phyloP scores from a whole-genome alignment of 768 basidiomycete species.

The Xerocomus brunneocitrinus region DNA sequence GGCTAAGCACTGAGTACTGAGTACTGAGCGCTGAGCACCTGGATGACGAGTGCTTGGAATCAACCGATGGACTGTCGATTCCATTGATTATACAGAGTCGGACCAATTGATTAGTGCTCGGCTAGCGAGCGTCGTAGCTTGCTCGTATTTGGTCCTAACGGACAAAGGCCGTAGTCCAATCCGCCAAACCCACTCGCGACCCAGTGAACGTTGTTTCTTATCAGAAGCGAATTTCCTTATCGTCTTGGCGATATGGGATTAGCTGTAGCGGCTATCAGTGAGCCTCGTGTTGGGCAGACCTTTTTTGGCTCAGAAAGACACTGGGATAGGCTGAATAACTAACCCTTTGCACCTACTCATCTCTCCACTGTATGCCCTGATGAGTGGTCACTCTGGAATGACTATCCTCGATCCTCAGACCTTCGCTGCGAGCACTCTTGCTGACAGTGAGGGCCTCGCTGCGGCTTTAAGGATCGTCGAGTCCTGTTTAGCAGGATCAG shows the following conservation, averaged over 20 bases:
- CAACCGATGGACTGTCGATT: too few relatives aligned
- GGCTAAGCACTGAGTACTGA: too few relatives aligned
- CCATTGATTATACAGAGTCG: too few relatives aligned
- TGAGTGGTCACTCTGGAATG: conserved; percentile 2
- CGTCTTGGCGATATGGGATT: not conserved
- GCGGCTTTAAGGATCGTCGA: conserved; percentile 13
- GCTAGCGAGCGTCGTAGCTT: too few relatives aligned
- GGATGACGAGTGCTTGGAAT: too few relatives aligned
- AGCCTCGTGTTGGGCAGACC: not conserved
- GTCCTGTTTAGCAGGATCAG: conserved; percentile 25
- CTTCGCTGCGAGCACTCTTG: conserved; percentile 16
- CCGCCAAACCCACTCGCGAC: too few relatives aligned
- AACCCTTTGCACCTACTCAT: not conserved
- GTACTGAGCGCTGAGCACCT: too few relatives aligned
- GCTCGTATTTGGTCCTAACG: too few relatives aligned
- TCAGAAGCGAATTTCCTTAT: not conserved
- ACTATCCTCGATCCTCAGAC: conserved; percentile 12
- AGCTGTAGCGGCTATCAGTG: not conserved
- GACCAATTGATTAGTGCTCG: too few relatives aligned
- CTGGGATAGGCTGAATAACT: not conserved
- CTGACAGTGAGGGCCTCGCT: not conserved
- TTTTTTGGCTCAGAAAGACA: not conserved
- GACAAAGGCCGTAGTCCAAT: too few relatives aligned
- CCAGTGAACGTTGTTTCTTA: not conserved
- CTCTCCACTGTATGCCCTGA: not conserved